Evolutionary conservation across 2,329 filamentous ascomycete genomes (phyloP), one percentile per base, ranked within the genome.

Genomic region (Thielaviopsis cerberus): DNA sequence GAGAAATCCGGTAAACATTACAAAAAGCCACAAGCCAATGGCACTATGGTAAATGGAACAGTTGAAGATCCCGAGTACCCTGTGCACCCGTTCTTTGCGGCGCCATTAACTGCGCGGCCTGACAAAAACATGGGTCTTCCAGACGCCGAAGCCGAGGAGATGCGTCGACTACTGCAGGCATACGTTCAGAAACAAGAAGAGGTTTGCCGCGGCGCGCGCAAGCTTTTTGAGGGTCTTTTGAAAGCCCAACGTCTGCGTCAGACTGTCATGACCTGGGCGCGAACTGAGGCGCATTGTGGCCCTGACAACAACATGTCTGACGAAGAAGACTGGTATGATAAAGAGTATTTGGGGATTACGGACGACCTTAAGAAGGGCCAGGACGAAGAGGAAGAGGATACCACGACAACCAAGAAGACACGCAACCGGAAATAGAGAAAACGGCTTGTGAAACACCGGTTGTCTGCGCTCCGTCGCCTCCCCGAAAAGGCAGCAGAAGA

Each of bases 131-230:
- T 86, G 45, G 84, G 84, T 1, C 76, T 94, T 2, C 86, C 86
- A 0, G 75, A 81, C 20, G 70, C 74, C 25, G 87, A 92, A 70
- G 88, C 88, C 1, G 86, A 90, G 63, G 86, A 92, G 61, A 82
- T 87, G 51, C 81, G 87, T 60, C 78, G 83, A 59, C 70, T 89
- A 20, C 74, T 92, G 54, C 78, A 88, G 63, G 72, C 87, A 11
- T 91, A 88, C 67, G 81, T 91, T 25, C 87, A 91, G 65, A 91
- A 91, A 68, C 87, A 92, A 66, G 87, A 92, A 65, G 87, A 92
- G 67, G 81, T 91, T 1, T 83, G 86, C 58, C 81, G 86, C 4
- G 82, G 85, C 7, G 78, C 83, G 1, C 77, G 79, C 58, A 78
- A 77, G 61, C 73, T 92, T 54, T 82, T 86, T 62, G 75, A 82